Base-by-base conservation (phyloP, 176 grass and related monocot species). In the Oryza meyeriana region DNA sequence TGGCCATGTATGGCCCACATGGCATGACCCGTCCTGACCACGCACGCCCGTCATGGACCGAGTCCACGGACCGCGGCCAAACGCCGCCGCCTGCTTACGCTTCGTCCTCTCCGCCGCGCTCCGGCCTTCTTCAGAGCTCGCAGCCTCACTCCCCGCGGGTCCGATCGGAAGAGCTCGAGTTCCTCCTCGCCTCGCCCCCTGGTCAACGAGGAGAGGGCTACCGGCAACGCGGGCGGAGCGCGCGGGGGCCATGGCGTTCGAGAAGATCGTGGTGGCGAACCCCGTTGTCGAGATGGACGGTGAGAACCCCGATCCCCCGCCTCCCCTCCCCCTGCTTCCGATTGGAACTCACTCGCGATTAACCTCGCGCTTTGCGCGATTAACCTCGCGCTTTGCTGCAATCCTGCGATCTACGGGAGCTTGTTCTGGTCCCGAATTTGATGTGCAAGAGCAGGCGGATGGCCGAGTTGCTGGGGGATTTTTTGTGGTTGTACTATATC, bases 221-320 rank as follows among this genome's bases (percentile, higher is more conserved):
- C 36, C 48, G 57, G 48, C 48, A 25, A 47, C 24, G 6, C 33
- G 25, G 35, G 16, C 34, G 34, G 25, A 61, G 48, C 48, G 25
- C 17, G 66, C 79, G n/a, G 10, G 66, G 77, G 77, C 72, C 47
- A 91, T 91, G 92, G 88, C 79, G 74, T 85, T 83, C 69, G 71
- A 86, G 39, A 91, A 84, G 86, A 94, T 94, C 92, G 71, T 88
- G 75, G 88, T 94, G 44, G 45, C 63, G 50, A 94, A 91, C 74
- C 92, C 92, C 73, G 76, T 94, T 79, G 92, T 94, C 75, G 92
- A 94, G 92, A 94, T 94, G 92, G 92, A 94, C 86, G 92, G 92
- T 94, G 36, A 84, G 87, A 71, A 35, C 28, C 35, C 64, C n/a
- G n/a, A n/a, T n/a, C n/a, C n/a, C n/a, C n/a, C n/a, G n/a, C 26